A percentile compares a stretch with the other conserved stretches of the same genome.
These are phyloP conservation scores for Sporothrix luriei DNA, from an alignment of 2,329 filamentous ascomycete species.

Conservation along the genomic window DNA sequence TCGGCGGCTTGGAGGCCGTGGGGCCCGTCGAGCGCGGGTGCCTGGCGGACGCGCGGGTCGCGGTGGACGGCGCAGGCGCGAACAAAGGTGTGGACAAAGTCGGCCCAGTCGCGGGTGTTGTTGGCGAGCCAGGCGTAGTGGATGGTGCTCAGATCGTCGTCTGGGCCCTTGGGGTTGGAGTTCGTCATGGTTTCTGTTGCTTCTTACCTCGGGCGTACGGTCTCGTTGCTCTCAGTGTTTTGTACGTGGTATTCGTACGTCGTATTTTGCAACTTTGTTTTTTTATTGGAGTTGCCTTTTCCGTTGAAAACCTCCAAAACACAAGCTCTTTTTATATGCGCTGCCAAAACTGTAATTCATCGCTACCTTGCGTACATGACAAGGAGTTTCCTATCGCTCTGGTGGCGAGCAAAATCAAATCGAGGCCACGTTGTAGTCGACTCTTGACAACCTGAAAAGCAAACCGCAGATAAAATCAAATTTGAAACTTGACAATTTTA, in stretches of 20 bases:
- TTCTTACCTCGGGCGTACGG: background rate
- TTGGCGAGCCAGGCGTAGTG: slow-evolving; percentile 21
- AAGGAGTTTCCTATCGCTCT: background rate
- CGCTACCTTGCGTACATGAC: background rate
- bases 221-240: too few species aligned
- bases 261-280: background rate
- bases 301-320: background rate
- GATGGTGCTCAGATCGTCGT: background rate
- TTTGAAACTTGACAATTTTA: background rate
- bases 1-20: background rate
- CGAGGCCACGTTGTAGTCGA: too few species aligned
- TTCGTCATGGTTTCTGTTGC: background rate
- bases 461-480: background rate
- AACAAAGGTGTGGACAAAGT: slow-evolving; percentile 12
- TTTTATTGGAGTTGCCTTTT: background rate
- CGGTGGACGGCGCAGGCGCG: background rate
- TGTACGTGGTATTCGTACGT: too few species aligned
- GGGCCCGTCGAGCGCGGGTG: background rate
- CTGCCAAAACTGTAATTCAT: background rate
- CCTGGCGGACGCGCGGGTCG: background rate
- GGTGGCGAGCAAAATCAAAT: background rate
- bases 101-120: slow-evolving; percentile 12
- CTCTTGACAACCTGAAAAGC: too few species aligned
- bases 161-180: background rate
- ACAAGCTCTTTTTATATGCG: background rate